Base-by-base conservation (phyloP, 805 yeast genomes). In the Hanseniaspora nectarophila region DNA sequence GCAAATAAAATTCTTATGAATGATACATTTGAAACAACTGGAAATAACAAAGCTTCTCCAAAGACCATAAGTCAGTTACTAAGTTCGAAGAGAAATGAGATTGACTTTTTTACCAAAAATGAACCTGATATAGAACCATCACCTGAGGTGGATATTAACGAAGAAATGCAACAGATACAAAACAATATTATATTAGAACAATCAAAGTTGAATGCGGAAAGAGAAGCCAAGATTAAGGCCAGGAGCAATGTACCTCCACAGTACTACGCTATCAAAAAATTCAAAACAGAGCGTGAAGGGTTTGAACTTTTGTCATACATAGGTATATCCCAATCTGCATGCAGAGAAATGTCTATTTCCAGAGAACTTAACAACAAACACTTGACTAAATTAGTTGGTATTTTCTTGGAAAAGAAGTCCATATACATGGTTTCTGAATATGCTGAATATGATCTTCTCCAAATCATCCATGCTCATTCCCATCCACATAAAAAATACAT, bases 361-460 rank as follows among this genome's bases (percentile, higher is more conserved):
- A 75, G 95, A 45, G 98, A 92, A 64, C 70, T 92, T 51, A 73
- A 73, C 56, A 86, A 94, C 67, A 75, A 76, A 54, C 90, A 92
- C 67, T 74, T 92, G 50, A 85, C 92, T 8, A 77, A 76, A 57
- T 71, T 94, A 53, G 78, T 81, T 6, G 96, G 89, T 64, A 85
- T 87, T 51, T 79, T 89, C 10, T 68, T 92, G 48, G 97, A 92
- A 62, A 84, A 81, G 59, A 90, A 87, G 66, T 77, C 86, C 56
- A 89, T 92, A 43, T 92, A 87, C 67, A 85, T 92, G 92, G 86
- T 92, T 35, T 88, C 87, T 64, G 98, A 90, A 63, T 92, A 80
- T 66, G 95, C 96, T 40, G 99, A 92, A 65, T 95, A 92, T 67
- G 99, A 92, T 67, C 69, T 92, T 54, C 69, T 92, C 55, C 98